Conservation (phyloP, 148 eudicot species). For the Salicornia ramosissima region DNA sequence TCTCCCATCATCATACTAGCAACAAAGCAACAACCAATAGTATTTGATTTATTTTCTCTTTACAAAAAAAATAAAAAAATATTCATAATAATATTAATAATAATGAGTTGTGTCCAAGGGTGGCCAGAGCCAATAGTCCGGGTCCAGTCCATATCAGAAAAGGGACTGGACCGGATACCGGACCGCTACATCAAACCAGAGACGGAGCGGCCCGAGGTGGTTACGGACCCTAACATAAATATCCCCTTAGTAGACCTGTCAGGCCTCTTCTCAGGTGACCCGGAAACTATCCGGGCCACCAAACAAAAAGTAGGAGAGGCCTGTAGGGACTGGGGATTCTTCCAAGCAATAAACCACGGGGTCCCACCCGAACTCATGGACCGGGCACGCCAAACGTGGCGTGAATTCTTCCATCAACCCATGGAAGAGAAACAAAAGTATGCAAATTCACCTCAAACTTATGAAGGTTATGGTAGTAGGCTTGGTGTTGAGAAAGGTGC, state of each 20-base stretch:
- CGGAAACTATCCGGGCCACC: constrained; percentile 9
- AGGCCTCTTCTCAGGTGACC: constrained; percentile 30
- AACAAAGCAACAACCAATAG: background rate
- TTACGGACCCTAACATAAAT: constrained; percentile 12
- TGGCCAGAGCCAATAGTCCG: constrained; percentile 92
- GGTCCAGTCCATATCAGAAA: constrained; percentile 74
- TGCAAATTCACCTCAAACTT: constrained; percentile 65
- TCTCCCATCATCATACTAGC: background rate
- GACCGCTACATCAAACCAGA: constrained; percentile 53
- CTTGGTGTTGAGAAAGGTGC: constrained; percentile 83
- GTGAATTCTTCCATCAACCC: constrained; percentile 74
- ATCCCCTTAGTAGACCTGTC: constrained; percentile 69
- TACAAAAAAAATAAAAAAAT: background rate
- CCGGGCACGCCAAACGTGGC: constrained; percentile 55
- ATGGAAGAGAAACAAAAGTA: constrained; percentile 70
- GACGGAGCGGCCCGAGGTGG: constrained; percentile 40
- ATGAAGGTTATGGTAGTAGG: constrained; percentile 93
- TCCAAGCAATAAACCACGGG: constrained; percentile 78
- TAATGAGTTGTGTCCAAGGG: constrained; percentile 36
- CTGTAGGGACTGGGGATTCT: constrained; percentile 77
- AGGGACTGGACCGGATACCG: constrained; percentile 43
- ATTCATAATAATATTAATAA: background rate
- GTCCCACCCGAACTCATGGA: constrained; percentile 60
- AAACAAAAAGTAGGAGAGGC: constrained; percentile 36
- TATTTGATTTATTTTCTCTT: background rate